phyloP scores from a whole-genome alignment of 441 rosid species.

The Erysimum cheiri region DNA sequence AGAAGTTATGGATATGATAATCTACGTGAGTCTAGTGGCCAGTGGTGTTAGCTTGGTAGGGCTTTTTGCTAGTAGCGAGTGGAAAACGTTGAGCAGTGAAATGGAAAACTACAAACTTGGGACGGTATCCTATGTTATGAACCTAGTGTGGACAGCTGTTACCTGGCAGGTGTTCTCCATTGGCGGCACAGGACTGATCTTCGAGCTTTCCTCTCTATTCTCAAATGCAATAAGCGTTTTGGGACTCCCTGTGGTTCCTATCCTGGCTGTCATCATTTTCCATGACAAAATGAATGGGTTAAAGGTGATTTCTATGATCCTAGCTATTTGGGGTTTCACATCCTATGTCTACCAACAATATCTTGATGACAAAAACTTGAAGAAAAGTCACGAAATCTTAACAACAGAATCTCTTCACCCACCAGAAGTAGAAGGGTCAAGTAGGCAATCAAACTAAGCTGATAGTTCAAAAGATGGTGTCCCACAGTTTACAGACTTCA shows the following conservation, averaged over 20 bases:
- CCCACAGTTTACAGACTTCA: slow-evolving; percentile 15
- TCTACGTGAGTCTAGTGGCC: slow-evolving; percentile 49
- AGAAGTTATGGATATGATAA: slow-evolving; percentile 52
- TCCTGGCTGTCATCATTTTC: slow-evolving; percentile 58
- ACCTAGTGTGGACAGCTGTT: slow-evolving; percentile 54
- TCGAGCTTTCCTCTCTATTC: slow-evolving; percentile 67
- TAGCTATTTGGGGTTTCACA: slow-evolving; percentile 73
- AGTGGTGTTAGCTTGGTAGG: slow-evolving; percentile 45
- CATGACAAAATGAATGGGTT: slow-evolving; percentile 65
- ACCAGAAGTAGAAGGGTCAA: slow-evolving; percentile 35
- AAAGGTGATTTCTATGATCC: slow-evolving; percentile 62
- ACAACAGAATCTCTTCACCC: slow-evolving; percentile 33
- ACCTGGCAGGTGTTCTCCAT: slow-evolving; percentile 48
- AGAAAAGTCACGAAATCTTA: slow-evolving; percentile 17
- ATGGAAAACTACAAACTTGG: slow-evolving; percentile 50
- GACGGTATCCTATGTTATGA: slow-evolving; percentile 52
- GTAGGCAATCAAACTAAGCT: slow-evolving; percentile 24
- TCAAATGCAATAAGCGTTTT: slow-evolving; percentile 61
- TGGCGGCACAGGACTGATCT: slow-evolving; percentile 57
- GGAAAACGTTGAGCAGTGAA: slow-evolving; percentile 52
- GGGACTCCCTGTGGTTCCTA: slow-evolving; percentile 59
- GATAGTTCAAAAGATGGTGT: neutral
- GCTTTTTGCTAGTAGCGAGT: slow-evolving; percentile 65
- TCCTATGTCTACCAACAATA: slow-evolving; percentile 59
- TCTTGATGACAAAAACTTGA: slow-evolving; percentile 45